These are phyloP conservation scores for Pezicula radicicola DNA, from an alignment of 2,329 filamentous ascomycete species.

Conservation along the genomic window DNA sequence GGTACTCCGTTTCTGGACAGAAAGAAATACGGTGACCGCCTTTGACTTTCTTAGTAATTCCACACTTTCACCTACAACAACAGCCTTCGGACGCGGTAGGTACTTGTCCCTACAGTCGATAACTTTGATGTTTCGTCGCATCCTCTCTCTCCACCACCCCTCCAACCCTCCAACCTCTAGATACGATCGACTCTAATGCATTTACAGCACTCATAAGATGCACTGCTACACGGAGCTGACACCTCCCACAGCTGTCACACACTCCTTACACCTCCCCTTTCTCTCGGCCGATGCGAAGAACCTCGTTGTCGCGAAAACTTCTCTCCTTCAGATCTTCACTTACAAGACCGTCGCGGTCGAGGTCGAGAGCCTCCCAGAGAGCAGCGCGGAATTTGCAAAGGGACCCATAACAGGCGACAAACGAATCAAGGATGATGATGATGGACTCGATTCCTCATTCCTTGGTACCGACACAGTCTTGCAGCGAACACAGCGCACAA, in stretches of 20 bases:
- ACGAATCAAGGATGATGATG: slow-evolving; percentile 51
- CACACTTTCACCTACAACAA: too few relatives aligned
- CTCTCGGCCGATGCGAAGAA: slow-evolving; percentile 74
- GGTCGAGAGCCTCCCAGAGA: slow-evolving; percentile 31
- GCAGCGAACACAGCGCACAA: slow-evolving; percentile 59
- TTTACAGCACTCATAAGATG: slow-evolving; percentile 50
- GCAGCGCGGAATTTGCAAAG: slow-evolving; percentile 30
- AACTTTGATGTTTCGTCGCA: neutral
- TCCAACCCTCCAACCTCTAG: neutral
- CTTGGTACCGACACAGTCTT: slow-evolving; percentile 60
- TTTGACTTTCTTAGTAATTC: too few relatives aligned
- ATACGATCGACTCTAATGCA: slow-evolving; percentile 1
- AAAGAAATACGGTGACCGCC: too few relatives aligned
- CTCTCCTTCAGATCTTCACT: slow-evolving; percentile 86
- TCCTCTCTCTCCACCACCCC: neutral
- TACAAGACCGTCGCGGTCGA: slow-evolving; percentile 66
- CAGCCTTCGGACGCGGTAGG: too few relatives aligned
- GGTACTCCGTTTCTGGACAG: too few relatives aligned
- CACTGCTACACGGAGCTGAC: slow-evolving; percentile 97
- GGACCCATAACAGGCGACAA: slow-evolving; percentile 47
- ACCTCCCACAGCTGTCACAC: slow-evolving; percentile 89
- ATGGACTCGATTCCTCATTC: slow-evolving; percentile 64
- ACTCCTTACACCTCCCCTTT: slow-evolving; percentile 79
- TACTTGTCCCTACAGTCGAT: too few relatives aligned
- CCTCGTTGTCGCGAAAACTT: slow-evolving; percentile 87